phyloP scores from a whole-genome alignment of 352 stramenopile genomes.

The Phytophthora foliorum region DNA sequence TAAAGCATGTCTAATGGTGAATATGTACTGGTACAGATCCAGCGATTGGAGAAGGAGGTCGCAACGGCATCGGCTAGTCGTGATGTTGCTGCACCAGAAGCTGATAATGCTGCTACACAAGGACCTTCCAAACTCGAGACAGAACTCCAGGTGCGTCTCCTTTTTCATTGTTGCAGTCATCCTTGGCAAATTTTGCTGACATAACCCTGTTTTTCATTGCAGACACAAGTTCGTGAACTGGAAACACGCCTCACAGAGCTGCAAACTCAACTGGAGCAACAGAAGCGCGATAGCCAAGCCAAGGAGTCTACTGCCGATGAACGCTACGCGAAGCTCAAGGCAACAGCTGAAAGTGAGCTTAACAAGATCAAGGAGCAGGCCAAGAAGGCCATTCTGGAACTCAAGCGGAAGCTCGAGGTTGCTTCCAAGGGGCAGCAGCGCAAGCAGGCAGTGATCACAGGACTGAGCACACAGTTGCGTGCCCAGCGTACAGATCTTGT shows the following conservation, averaged over 20 bases:
- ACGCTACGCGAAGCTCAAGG: constrained; percentile 82
- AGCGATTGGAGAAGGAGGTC: constrained; percentile 69
- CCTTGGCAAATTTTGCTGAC: neutral
- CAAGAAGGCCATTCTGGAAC: constrained; percentile 88
- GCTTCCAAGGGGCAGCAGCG: constrained; percentile 68
- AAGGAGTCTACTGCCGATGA: constrained; percentile 71
- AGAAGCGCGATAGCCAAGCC: constrained; percentile 48
- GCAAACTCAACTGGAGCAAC: constrained; percentile 62
- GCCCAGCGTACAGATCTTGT: constrained; percentile 67
- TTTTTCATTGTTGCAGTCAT: neutral
- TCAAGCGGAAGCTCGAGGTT: constrained; percentile 80
- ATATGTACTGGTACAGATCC: constrained; percentile 46
- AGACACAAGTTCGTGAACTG: constrained; percentile 56
- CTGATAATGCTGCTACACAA: constrained; percentile 35
- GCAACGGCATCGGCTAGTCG: constrained; percentile 37
- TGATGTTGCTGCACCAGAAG: constrained; percentile 42
- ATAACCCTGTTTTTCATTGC: neutral
- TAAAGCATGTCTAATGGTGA: neutral
- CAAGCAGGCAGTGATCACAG: constrained; percentile 56
- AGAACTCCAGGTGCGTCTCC: constrained; percentile 44
- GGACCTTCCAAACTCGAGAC: constrained; percentile 43
- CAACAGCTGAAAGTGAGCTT: constrained; percentile 76
- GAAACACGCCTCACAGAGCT: constrained; percentile 45
- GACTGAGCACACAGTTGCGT: constrained; percentile 53
- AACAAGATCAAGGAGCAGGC: constrained; percentile 90